These are phyloP conservation scores for Aspergillus oerlinghausenensis DNA, from an alignment of 2,329 filamentous ascomycete genomes.

Conservation along the genomic window DNA sequence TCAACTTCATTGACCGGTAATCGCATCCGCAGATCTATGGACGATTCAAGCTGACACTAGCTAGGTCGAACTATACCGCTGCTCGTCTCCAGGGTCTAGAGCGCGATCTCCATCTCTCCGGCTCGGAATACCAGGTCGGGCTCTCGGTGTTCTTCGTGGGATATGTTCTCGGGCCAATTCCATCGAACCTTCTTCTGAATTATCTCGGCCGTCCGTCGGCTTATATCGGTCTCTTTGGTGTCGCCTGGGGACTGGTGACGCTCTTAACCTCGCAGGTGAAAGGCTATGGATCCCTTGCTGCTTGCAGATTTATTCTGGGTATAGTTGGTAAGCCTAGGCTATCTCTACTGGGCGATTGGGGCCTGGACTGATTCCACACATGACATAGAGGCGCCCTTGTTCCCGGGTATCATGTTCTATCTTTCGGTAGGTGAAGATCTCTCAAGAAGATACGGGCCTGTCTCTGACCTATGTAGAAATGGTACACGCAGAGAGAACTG, in stretches of 20 bases:
- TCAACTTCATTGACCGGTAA: conserved; percentile 22
- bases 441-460: neutral
- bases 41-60: neutral
- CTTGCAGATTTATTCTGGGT: conserved; percentile 38
- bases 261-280: conserved; percentile 33
- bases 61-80: conserved; percentile 37
- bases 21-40: neutral
- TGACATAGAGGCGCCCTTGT: conserved; percentile 41
- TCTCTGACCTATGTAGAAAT: conserved; percentile 26
- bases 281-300: conserved; percentile 31
- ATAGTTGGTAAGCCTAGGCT: conserved; percentile 28
- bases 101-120: conserved; percentile 27
- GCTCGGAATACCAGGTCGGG: conserved; percentile 28
- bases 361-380: neutral
- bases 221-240: conserved; percentile 35
- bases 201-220: conserved; percentile 29
- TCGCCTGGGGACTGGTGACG: conserved; percentile 38
- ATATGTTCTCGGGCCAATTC: conserved; percentile 35
- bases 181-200: conserved; percentile 36
- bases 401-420: conserved; percentile 46
- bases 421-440: conserved; percentile 25
- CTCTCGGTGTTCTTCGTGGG: conserved; percentile 34
- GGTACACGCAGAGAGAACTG: conserved; percentile 52
- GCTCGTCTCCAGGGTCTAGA: conserved; percentile 33
- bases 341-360: neutral